A percentile compares a stretch with the other conserved stretches of the same genome.
These are phyloP conservation scores for Arbutus unedo DNA, from an alignment of 148 eudicot genomes.

Conservation along the genomic window DNA sequence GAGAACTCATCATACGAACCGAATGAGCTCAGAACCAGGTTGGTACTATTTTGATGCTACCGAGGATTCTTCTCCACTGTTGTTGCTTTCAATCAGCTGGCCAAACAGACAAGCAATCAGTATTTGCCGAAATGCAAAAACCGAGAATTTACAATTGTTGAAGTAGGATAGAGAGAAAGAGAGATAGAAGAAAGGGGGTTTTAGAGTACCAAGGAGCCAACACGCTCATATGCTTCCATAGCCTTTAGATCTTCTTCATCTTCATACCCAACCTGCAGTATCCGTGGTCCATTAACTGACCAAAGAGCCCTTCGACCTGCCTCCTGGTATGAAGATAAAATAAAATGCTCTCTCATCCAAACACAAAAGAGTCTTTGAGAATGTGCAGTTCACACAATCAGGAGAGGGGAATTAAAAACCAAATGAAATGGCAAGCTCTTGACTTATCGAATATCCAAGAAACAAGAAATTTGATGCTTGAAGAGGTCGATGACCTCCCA, in stretches of 20 bases:
- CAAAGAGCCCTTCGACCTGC: slow-evolving; percentile 94
- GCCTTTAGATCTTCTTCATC: slow-evolving; percentile 86
- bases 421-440: neutral
- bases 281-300: slow-evolving; percentile 91
- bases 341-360: neutral
- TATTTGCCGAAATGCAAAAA: neutral
- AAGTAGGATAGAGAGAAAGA: neutral
- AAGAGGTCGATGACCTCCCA: neutral
- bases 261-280: slow-evolving; percentile 91
- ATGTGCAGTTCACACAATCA: neutral
- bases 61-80: slow-evolving; percentile 31
- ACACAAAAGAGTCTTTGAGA: neutral
- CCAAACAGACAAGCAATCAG: slow-evolving; percentile 23
- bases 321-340: slow-evolving; percentile 44
- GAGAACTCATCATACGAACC: neutral
- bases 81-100: slow-evolving; percentile 66
- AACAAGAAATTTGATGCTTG: neutral
- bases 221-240: slow-evolving; percentile 93
- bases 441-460: neutral
- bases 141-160: neutral
- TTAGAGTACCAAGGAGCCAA: slow-evolving; percentile 73
- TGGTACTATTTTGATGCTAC: slow-evolving; percentile 18
- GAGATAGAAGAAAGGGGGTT: neutral
- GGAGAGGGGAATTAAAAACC: neutral
- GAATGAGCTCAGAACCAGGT: neutral